These are phyloP conservation scores for Penicillium occitanis DNA, from an alignment of 2,329 filamentous ascomycete genomes.

Conservation along the genomic window DNA sequence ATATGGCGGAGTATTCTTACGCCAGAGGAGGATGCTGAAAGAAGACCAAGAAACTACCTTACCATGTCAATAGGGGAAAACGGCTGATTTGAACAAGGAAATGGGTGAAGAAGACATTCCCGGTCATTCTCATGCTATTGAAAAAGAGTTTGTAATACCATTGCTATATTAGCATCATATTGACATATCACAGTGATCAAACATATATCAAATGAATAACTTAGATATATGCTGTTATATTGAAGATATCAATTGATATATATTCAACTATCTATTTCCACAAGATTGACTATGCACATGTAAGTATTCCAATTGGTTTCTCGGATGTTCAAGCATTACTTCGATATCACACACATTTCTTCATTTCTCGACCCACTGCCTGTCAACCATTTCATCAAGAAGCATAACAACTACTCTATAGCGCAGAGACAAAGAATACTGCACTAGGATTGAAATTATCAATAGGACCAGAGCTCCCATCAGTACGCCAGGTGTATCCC, in stretches of 20 bases:
- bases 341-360: too few species aligned
- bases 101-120: not conserved
- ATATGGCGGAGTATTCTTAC: conserved; percentile 16
- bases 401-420: not conserved
- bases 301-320: too few species aligned
- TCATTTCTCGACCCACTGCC: too few species aligned
- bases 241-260: too few species aligned
- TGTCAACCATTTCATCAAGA: too few species aligned
- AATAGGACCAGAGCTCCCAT: not conserved
- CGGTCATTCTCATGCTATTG: not conserved
- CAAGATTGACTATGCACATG: too few species aligned
- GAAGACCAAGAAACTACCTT: not conserved
- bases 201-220: not conserved
- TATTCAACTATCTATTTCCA: too few species aligned
- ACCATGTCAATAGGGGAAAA: not conserved
- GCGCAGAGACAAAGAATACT: not conserved
- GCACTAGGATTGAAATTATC: not conserved
- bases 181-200: not conserved
- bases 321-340: too few species aligned
- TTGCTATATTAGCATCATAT: not conserved
- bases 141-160: not conserved
- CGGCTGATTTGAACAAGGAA: not conserved
- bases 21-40: conserved; percentile 11
- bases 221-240: too few species aligned
- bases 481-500: not conserved